Percentiles rank a stretch among this genome's conserved stretches.
These are phyloP conservation scores for Brassica incana DNA, from an alignment of 345 rosid genomes.

Conservation along the genomic window DNA sequence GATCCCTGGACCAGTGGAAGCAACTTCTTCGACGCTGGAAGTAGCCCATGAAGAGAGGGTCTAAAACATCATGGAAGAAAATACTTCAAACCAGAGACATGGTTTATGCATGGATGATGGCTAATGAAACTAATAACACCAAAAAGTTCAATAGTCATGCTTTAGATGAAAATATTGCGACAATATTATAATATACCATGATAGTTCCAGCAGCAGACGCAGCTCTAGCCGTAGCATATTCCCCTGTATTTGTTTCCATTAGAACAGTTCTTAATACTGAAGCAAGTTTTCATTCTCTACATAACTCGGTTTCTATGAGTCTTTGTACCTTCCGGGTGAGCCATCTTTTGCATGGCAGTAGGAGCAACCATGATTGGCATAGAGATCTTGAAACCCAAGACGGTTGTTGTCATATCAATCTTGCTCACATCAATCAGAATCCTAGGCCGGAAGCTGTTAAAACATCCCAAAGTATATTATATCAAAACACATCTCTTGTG, in stretches of 20 bases:
- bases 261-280: neutral
- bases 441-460: constrained; percentile 73
- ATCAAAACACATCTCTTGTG: constrained; percentile 3
- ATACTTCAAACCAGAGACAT: neutral
- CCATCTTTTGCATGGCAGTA: constrained; percentile 89
- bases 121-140: neutral
- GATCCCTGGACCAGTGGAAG: constrained; percentile 83
- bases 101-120: neutral
- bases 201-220: constrained; percentile 84
- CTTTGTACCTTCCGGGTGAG: constrained; percentile 76
- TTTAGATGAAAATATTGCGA: neutral
- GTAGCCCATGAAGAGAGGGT: constrained; percentile 86
- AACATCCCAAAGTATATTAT: constrained; percentile 14
- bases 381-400: constrained; percentile 78
- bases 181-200: constrained; percentile 49
- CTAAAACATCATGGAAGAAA: constrained; percentile 40
- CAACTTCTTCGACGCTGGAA: constrained; percentile 87
- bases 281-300: neutral
- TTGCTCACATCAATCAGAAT: constrained; percentile 83
- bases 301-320: constrained; percentile 2
- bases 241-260: constrained; percentile 54
- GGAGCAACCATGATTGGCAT: constrained; percentile 98
- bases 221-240: constrained; percentile 91
- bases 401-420: constrained; percentile 70
- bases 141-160: neutral